Evolutionary conservation across 257 asterid genomes (phyloP), one percentile per base, ranked within the genome.

Genomic region (Solanum tacnaense): DNA sequence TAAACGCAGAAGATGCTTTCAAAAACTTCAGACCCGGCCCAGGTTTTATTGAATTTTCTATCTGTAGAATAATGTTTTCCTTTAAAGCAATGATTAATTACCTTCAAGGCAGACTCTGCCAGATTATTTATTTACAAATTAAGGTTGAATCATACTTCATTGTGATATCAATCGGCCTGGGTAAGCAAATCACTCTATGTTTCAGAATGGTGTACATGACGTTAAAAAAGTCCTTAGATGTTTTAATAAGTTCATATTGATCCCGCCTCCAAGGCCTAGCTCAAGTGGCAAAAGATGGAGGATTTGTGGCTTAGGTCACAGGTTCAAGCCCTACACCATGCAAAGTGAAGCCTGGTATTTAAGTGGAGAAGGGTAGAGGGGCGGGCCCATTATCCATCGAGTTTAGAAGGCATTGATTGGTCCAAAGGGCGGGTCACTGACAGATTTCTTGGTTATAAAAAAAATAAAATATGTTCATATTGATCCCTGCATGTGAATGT

Each of bases 11-110:
- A 92, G 99, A 97, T 92, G 99, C 99, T 89, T 97, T 97, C 95
- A 97, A 97, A 83, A 96, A 97, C 89, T 97, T 97, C 94, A 94
- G 99, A 90, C 99, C 99, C 44, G 99, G 99, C 75, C 99, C 99
- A 89, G 99, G 98, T 95, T 87, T 83, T 89, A 87, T 87, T 87
- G 88, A 36, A 38, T 52, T 46, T 84, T 82, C 46, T 72, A 60
- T 36, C 60, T 87, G 86, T 83, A 81, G 84, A 87, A 75, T 46
- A 81, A 9, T 81, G 2, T 81, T 46, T 46, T 31, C 15, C n/a
- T 49, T 81, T 81, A 67, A 9, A 20, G 23, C 85, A 46, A 44
- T 81, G 85, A 44, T 31, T 81, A 46, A 29, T 81, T 12, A 29
- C 85, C 41, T 29, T 29, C 41, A 46, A 46, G 38, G 85, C 9